Conservation (phyloP, 2,329 filamentous ascomycete species). For the Incumbomyces delicatus region DNA sequence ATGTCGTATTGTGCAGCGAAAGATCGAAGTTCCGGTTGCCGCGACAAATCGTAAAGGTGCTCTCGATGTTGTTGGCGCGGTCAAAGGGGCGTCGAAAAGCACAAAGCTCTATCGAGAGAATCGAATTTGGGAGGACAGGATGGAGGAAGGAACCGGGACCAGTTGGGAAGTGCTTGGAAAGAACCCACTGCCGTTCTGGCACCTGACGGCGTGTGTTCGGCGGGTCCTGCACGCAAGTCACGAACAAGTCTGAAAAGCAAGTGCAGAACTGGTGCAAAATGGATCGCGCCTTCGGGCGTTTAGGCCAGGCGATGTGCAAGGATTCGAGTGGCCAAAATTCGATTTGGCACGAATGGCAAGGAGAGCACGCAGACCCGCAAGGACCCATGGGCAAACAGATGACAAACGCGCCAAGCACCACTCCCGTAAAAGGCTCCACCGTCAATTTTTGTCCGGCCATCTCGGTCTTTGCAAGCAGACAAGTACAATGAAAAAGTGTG, state of each 20-base stretch:
- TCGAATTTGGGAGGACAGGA: conserved; percentile 5
- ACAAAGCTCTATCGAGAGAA: background rate
- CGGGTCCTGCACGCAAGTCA: conserved; percentile 1
- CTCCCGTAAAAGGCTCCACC: too few relatives aligned
- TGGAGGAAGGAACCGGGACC: conserved; percentile 5
- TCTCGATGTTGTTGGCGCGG: background rate
- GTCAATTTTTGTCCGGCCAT: too few relatives aligned
- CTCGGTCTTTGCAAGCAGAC: too few relatives aligned
- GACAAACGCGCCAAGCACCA: too few relatives aligned
- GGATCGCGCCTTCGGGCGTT: background rate
- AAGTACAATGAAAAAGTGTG: too few relatives aligned
- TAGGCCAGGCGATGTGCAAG: background rate
- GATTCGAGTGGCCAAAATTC: background rate
- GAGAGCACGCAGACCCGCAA: background rate
- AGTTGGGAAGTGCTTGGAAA: conserved; percentile 1
- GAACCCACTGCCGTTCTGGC: background rate
- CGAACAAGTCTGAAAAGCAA: background rate
- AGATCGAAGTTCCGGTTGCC: background rate
- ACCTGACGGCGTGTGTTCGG: conserved; percentile 2
- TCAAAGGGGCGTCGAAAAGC: background rate
- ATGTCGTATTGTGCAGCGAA: too few relatives aligned
- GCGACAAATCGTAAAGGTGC: too few relatives aligned
- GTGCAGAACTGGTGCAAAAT: background rate
- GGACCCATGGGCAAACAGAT: too few relatives aligned
- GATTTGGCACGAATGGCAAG: background rate